Evolutionary conservation across 257 asterid species (phyloP).

Genomic region (Solanum pinnatisectum): DNA sequence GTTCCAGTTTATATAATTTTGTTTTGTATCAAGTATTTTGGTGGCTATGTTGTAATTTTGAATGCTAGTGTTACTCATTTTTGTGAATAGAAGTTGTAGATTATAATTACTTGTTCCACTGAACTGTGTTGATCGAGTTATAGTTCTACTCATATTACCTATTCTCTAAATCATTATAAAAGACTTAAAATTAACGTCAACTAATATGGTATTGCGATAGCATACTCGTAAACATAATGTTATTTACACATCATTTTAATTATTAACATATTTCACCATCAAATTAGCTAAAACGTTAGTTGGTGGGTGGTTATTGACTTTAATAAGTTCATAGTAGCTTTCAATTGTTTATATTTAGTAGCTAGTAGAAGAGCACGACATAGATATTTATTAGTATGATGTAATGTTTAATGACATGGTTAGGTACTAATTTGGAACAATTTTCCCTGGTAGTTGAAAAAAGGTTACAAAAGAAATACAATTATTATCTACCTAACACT

Average conservation of each 20-base stretch:
- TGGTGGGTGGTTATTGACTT: neutral
- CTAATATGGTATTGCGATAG: neutral
- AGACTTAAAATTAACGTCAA: too few species aligned
- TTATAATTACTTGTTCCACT: neutral
- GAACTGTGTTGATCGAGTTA: neutral
- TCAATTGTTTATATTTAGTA: neutral
- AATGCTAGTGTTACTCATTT: neutral
- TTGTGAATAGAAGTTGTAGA: neutral
- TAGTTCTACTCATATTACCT: too few species aligned
- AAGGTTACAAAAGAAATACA: neutral
- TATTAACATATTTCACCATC: neutral
- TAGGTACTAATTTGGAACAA: neutral
- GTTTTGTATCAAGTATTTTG: neutral
- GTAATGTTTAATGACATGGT: neutral
- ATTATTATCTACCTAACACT: neutral
- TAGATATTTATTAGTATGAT: neutral
- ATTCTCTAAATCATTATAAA: too few species aligned
- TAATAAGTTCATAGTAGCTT: neutral
- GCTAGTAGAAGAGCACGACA: neutral
- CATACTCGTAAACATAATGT: too few species aligned
- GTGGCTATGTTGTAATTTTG: neutral
- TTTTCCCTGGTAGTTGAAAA: neutral
- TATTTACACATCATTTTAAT: neutral
- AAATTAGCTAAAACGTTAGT: neutral
- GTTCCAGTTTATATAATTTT: neutral